These are phyloP conservation scores for Citrullus amarus DNA, from an alignment of 306 rosid genomes.

Conservation along the genomic window DNA sequence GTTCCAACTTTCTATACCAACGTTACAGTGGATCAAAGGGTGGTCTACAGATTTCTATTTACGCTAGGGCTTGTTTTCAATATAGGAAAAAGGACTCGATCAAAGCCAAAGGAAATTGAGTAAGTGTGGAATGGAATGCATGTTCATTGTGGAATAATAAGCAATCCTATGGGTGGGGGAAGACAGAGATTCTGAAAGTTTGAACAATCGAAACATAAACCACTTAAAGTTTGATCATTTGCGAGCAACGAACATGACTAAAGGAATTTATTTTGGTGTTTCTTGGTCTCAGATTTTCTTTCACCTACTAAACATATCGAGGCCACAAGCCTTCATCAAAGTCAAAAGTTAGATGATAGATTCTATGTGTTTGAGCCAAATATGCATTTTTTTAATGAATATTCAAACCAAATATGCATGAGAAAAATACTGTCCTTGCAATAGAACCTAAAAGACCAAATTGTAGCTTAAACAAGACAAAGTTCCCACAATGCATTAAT, in stretches of 20 bases:
- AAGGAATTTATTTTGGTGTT: neutral
- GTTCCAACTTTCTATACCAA: too few relatives aligned
- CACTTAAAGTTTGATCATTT: neutral
- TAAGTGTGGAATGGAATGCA: too few relatives aligned
- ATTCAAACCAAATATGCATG: neutral
- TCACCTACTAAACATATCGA: neutral
- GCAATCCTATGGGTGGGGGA: neutral
- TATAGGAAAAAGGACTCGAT: too few relatives aligned
- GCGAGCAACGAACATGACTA: neutral
- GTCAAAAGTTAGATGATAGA: neutral
- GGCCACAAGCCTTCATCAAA: neutral
- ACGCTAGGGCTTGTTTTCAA: too few relatives aligned
- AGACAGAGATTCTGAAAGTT: neutral
- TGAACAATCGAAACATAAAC: neutral
- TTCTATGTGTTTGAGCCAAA: neutral
- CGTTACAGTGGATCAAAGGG: too few relatives aligned
- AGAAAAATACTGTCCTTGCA: neutral
- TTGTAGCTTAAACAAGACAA: neutral
- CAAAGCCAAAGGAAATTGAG: too few relatives aligned
- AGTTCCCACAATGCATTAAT: neutral
- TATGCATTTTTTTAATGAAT: neutral
- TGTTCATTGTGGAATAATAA: too few relatives aligned
- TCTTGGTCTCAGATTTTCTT: neutral
- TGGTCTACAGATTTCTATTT: too few relatives aligned
- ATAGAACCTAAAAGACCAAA: neutral